Percentiles rank a stretch among this genome's conserved stretches.
Conservation (phyloP, 1,139 yeast genomes). For the Eremothecium gossypii region DNA sequence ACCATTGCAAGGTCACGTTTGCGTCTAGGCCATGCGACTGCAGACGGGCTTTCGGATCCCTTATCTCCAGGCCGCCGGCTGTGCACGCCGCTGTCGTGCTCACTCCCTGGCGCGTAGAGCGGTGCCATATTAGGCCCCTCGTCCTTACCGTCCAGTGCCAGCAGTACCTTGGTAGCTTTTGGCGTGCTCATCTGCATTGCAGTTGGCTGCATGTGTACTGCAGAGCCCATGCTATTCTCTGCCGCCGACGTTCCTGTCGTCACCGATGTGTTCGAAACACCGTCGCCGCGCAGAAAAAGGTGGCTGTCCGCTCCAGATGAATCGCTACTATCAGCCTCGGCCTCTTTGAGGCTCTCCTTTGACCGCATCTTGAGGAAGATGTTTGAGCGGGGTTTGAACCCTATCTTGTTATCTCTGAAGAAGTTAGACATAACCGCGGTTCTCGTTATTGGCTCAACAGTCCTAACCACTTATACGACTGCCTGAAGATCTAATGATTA, state of each 20-base stretch:
- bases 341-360: slow-evolving; percentile 5
- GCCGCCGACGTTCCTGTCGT: slow-evolving; percentile 1
- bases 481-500: no score
- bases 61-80: background rate
- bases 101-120: no score
- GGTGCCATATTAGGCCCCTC: slow-evolving; percentile 10
- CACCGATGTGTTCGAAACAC: background rate
- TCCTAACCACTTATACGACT: no score
- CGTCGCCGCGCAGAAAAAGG: slow-evolving; percentile 10
- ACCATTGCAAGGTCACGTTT: background rate
- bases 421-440: slow-evolving; percentile 37
- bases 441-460: background rate
- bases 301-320: slow-evolving; percentile 12
- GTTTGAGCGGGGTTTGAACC: slow-evolving; percentile 27
- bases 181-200: slow-evolving; percentile 9
- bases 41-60: background rate
- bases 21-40: background rate
- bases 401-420: slow-evolving; percentile 24
- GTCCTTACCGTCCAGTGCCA: slow-evolving; percentile 11
- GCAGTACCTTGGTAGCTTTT: background rate
- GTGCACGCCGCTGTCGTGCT: background rate
- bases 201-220: background rate
- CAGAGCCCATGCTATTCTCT: background rate
- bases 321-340: slow-evolving; percentile 7
- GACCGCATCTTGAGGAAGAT: slow-evolving; percentile 23